Conservation (phyloP, 441 rosid genomes). For the Jatropha multifida region DNA sequence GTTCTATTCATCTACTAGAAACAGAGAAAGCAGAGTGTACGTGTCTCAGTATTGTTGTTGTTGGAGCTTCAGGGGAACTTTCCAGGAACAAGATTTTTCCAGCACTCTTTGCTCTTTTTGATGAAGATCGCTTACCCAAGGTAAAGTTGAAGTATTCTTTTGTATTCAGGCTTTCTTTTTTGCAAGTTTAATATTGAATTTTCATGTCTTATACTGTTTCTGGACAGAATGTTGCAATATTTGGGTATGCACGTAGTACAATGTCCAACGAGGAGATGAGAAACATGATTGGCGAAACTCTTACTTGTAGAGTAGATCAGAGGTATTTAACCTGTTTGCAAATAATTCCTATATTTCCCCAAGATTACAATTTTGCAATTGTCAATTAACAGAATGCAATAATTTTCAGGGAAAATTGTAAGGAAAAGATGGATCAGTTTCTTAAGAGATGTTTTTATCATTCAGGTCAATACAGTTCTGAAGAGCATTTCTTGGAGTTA, state of each 20-base stretch:
- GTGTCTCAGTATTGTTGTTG: slow-evolving; percentile 66
- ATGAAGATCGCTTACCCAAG: slow-evolving; percentile 68
- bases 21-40: slow-evolving; percentile 39
- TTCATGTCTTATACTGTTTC: background rate
- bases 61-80: slow-evolving; percentile 93
- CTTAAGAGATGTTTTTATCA: slow-evolving; percentile 76
- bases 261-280: slow-evolving; percentile 75
- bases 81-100: slow-evolving; percentile 92
- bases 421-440: slow-evolving; percentile 72
- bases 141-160: slow-evolving; percentile 16
- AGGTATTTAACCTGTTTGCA: slow-evolving; percentile 35
- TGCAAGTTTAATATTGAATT: background rate
- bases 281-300: slow-evolving; percentile 58
- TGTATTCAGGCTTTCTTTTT: too few species aligned
- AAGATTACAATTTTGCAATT: background rate
- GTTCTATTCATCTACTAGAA: slow-evolving; percentile 16
- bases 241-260: slow-evolving; percentile 74
- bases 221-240: slow-evolving; percentile 54
- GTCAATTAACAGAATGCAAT: background rate
- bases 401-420: slow-evolving; percentile 66
- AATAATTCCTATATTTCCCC: background rate
- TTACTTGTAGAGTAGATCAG: slow-evolving; percentile 82
- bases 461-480: slow-evolving; percentile 77
- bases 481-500: slow-evolving; percentile 67
- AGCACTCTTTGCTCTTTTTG: slow-evolving; percentile 83